phyloP scores from a whole-genome alignment of 2,329 filamentous ascomycete genomes.

The Alternaria sp. region DNA sequence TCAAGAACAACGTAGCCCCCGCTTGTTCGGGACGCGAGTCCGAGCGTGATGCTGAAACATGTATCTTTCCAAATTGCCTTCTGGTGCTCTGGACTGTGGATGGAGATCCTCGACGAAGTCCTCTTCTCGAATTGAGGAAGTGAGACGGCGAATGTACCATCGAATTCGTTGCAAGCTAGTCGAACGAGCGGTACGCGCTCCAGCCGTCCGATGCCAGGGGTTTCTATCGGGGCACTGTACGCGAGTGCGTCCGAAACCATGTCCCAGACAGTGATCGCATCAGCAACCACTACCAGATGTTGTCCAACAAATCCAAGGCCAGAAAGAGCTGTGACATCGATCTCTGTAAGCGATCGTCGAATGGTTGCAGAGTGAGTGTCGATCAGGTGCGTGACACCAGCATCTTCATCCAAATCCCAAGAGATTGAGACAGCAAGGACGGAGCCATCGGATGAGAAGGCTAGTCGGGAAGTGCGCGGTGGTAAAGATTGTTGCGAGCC shows the following conservation, averaged over 20 bases:
- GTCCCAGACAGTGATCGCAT: slow-evolving; percentile 80
- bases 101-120: slow-evolving; percentile 58
- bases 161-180: slow-evolving; percentile 71
- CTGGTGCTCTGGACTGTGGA: slow-evolving; percentile 69
- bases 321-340: slow-evolving; percentile 70
- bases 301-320: slow-evolving; percentile 75
- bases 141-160: slow-evolving; percentile 53
- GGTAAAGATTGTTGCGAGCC: slow-evolving; percentile 36
- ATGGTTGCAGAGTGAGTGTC: slow-evolving; percentile 73
- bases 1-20: slow-evolving; percentile 80
- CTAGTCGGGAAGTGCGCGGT: slow-evolving; percentile 66
- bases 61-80: slow-evolving; percentile 65
- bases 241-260: slow-evolving; percentile 77
- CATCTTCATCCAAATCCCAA: slow-evolving; percentile 50
- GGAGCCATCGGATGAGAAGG: slow-evolving; percentile 66
- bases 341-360: slow-evolving; percentile 68
- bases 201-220: slow-evolving; percentile 37
- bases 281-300: slow-evolving; percentile 76
- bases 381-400: slow-evolving; percentile 75
- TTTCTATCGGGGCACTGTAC: slow-evolving; percentile 66
- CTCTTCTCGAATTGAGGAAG: slow-evolving; percentile 47
- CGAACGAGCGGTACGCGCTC: slow-evolving; percentile 57
- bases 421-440: slow-evolving; percentile 44
- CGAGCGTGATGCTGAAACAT: slow-evolving; percentile 64
- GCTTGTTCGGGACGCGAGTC: slow-evolving; percentile 68